A percentile compares a stretch with the other conserved stretches of the same genome.
Evolutionary conservation across 805 yeast genomes (phyloP).

Genomic region (Candida michaelii): DNA sequence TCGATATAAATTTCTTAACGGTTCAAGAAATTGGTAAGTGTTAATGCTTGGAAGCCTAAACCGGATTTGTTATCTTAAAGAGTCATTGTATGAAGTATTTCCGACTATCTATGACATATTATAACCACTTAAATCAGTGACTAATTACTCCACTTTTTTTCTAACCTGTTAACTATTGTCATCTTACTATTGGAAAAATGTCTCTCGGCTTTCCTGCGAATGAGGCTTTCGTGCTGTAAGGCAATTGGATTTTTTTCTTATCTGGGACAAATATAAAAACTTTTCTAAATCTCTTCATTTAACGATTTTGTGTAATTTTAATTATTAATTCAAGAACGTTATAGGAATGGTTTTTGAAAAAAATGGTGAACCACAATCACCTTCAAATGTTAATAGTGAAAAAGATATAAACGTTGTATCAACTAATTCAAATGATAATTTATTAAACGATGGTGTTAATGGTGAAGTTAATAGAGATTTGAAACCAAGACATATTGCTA

Average conservation of each 20-base stretch:
- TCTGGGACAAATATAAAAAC: conserved; percentile 1
- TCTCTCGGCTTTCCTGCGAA: conserved; percentile 1
- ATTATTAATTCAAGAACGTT: background rate
- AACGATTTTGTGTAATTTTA: background rate
- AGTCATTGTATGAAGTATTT: background rate
- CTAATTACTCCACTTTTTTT: background rate
- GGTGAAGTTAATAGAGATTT: conserved; percentile 55
- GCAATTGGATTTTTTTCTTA: conserved; percentile 5
- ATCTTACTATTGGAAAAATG: background rate
- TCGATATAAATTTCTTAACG: conserved; percentile 2
- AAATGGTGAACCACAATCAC: conserved; percentile 4
- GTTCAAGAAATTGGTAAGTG: too few relatives aligned
- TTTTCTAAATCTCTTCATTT: background rate
- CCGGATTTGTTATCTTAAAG: too few relatives aligned
- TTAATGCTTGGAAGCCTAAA: too few relatives aligned
- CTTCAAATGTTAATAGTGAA: conserved; percentile 5
- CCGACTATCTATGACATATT: background rate
- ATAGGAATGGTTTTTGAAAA: conserved; percentile 3
- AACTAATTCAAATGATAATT: conserved; percentile 10
- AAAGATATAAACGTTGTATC: conserved; percentile 14
- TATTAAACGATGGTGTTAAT: conserved; percentile 5
- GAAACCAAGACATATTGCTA: conserved; percentile 66
- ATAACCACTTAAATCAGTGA: background rate
- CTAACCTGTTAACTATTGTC: background rate
- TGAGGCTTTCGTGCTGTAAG: conserved; percentile 4